Evolutionary conservation across 2,329 filamentous ascomycete species (phyloP).

Genomic region (Fusarium coicis): DNA sequence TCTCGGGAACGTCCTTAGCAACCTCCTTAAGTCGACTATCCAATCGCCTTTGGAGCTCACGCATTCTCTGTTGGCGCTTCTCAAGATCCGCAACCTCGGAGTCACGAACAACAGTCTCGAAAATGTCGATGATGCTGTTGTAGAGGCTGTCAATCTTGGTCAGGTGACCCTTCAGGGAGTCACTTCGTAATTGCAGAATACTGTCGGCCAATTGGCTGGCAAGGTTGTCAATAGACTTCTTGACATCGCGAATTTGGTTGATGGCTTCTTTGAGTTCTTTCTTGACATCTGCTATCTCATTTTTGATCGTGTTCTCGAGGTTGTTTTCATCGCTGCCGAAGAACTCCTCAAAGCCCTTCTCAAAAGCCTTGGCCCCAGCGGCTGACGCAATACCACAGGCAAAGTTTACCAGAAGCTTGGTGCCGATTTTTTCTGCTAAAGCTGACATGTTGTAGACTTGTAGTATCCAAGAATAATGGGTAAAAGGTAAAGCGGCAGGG

Average conservation of each 20-base stretch:
- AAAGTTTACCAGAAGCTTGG: not conserved
- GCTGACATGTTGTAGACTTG: not conserved
- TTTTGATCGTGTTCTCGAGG: no score
- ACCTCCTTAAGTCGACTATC: not conserved
- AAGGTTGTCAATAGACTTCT: not conserved
- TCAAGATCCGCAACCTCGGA: rapidly evolving
- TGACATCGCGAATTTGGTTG: rapidly evolving
- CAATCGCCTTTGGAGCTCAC: rapidly evolving
- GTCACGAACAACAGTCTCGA: not conserved
- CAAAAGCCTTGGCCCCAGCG: not conserved
- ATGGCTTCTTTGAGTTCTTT: not conserved
- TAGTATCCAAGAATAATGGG: rapidly evolving
- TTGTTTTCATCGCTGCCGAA: not conserved
- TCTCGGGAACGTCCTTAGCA: not conserved
- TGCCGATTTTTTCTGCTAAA: not conserved
- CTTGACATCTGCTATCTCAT: not conserved
- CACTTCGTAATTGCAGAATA: not conserved
- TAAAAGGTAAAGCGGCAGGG: rapidly evolving
- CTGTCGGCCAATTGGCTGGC: not conserved
- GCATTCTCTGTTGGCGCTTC: not conserved
- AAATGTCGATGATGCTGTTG: not conserved
- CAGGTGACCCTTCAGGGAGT: not conserved
- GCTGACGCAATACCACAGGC: rapidly evolving
- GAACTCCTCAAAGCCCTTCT: not conserved
- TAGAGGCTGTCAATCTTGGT: not conserved